Conservation (phyloP, 2,329 filamentous ascomycete species). For the Xylariaceae sp. region DNA sequence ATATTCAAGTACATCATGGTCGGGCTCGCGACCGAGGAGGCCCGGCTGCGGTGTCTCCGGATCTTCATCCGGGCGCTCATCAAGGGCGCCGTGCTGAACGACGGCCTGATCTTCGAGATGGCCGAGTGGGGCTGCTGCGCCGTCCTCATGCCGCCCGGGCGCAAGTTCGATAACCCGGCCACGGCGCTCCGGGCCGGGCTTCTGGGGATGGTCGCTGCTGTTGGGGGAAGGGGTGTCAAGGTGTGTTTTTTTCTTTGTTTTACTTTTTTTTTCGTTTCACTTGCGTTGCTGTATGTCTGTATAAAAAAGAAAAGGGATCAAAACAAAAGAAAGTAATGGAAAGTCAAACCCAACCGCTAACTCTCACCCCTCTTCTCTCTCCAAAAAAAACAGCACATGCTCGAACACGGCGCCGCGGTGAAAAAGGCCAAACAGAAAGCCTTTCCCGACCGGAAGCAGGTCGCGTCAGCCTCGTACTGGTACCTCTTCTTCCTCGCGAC, state of each 20-base stretch:
- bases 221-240: slow-evolving; percentile 4
- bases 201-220: background rate
- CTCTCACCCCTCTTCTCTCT: too few relatives aligned
- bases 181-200: slow-evolving; percentile 8
- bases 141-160: slow-evolving; percentile 9
- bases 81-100: slow-evolving; percentile 7
- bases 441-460: background rate
- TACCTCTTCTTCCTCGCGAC: slow-evolving; percentile 14
- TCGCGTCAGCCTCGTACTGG: slow-evolving; percentile 6
- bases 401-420: slow-evolving; percentile 6
- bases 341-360: too few relatives aligned
- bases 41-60: slow-evolving; percentile 1
- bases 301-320: background rate
- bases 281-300: too few relatives aligned
- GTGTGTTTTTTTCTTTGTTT: background rate
- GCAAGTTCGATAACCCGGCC: slow-evolving; percentile 2
- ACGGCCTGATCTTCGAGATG: slow-evolving; percentile 7
- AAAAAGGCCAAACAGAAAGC: slow-evolving; percentile 10
- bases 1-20: slow-evolving; percentile 12
- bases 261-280: too few relatives aligned
- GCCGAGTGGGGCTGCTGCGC: slow-evolving; percentile 12
- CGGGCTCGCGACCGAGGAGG: slow-evolving; percentile 5
- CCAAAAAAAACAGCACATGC: slow-evolving; percentile 1
- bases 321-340: background rate
- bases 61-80: slow-evolving; percentile 2